phyloP scores from a whole-genome alignment of 2,329 filamentous ascomycete genomes.

The Diaporthe citriasiana region DNA sequence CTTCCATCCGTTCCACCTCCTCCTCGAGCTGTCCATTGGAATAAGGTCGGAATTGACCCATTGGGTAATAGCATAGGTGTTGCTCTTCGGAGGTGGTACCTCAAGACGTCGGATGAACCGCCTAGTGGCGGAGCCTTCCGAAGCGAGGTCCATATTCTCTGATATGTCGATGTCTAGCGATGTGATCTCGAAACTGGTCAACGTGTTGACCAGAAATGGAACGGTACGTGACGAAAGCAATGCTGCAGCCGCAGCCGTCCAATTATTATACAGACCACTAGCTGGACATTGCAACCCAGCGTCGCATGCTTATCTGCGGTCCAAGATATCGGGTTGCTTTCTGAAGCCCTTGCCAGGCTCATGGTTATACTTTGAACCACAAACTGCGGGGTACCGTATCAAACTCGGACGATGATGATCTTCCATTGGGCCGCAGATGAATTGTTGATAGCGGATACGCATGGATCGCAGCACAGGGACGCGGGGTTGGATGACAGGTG shows the following conservation, averaged over 20 bases:
- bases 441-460: conserved; percentile 6
- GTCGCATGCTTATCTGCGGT: conserved; percentile 16
- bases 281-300: neutral
- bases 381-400: conserved; percentile 8
- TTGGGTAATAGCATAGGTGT: conserved; percentile 29
- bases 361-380: conserved; percentile 3
- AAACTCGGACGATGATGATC: neutral
- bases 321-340: conserved; percentile 15
- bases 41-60: conserved; percentile 37
- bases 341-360: neutral
- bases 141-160: conserved; percentile 21
- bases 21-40: conserved; percentile 34
- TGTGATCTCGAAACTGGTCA: neutral
- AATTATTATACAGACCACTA: conserved; percentile 2
- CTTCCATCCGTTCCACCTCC: conserved; percentile 36
- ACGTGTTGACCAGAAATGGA: neutral
- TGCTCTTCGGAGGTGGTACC: conserved; percentile 22
- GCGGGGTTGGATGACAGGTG: conserved; percentile 22
- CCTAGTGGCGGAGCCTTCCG: conserved; percentile 24
- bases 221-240: neutral
- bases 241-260: neutral
- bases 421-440: conserved; percentile 28
- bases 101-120: conserved; percentile 27
- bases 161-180: neutral
- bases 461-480: neutral